Evolutionary conservation across 768 basidiomycete genomes (phyloP).

Genomic region (Gautieria morchelliformis): DNA sequence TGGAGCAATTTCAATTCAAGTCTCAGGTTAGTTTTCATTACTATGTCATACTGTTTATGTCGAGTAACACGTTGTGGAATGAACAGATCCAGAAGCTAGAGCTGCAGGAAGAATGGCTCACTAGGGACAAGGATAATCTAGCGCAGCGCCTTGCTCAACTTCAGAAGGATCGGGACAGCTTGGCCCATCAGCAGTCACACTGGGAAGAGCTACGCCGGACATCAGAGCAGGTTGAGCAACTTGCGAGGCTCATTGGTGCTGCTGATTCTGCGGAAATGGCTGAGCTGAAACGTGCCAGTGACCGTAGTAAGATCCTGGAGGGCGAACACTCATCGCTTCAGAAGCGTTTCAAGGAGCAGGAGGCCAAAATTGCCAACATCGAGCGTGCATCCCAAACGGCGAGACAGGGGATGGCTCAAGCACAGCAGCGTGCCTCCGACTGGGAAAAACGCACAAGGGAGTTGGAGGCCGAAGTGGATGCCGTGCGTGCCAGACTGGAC

Average conservation of each 20-base stretch:
- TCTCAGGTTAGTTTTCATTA: constrained; percentile 40
- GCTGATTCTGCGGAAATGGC: constrained; percentile 63
- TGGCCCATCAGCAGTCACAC: constrained; percentile 54
- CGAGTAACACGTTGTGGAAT: constrained; percentile 7
- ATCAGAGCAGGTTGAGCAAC: constrained; percentile 62
- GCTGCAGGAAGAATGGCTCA: constrained; percentile 41
- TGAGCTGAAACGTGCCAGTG: constrained; percentile 56
- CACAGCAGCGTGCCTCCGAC: constrained; percentile 69
- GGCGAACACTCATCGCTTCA: constrained; percentile 57
- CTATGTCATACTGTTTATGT: not conserved
- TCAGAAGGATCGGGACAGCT: constrained; percentile 50
- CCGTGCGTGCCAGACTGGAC: constrained; percentile 51
- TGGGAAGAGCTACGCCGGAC: constrained; percentile 71
- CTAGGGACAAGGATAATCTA: constrained; percentile 55
- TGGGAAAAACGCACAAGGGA: constrained; percentile 77
- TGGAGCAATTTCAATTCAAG: constrained; percentile 48
- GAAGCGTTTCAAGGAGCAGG: constrained; percentile 66
- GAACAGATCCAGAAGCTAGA: constrained; percentile 53
- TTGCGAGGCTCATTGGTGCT: constrained; percentile 51
- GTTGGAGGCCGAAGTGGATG: constrained; percentile 53
- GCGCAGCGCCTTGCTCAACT: constrained; percentile 40
- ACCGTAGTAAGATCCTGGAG: constrained; percentile 49
- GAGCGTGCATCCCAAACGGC: constrained; percentile 50
- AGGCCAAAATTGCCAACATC: constrained; percentile 46
- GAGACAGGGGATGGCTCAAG: constrained; percentile 56